Evolutionary conservation across 768 basidiomycete genomes (phyloP).

Genomic region (Mycena belliarum): DNA sequence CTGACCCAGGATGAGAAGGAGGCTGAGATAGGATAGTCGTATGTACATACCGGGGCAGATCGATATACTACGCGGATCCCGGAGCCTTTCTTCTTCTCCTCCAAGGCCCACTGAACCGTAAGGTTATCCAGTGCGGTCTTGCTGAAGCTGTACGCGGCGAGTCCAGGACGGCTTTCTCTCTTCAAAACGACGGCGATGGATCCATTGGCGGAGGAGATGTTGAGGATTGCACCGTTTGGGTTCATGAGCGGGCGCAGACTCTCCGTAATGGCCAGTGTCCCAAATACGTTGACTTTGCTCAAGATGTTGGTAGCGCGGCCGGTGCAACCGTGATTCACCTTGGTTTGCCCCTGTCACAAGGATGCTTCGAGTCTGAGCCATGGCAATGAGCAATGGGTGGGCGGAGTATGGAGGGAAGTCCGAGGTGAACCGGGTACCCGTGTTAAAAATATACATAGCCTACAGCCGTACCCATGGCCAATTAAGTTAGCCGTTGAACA

Average conservation of each 20-base stretch:
- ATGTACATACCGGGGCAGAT: constrained; percentile 11
- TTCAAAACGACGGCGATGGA: neutral
- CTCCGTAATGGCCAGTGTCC: neutral
- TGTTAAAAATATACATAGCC: too few species aligned
- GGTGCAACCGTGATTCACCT: constrained; percentile 8
- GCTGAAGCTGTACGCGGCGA: constrained; percentile 7
- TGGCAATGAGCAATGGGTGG: too few species aligned
- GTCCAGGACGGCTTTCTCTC: neutral
- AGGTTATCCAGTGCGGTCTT: constrained; percentile 12
- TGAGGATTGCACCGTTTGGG: constrained; percentile 7
- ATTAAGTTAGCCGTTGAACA: too few species aligned
- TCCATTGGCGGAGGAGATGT: constrained; percentile 11
- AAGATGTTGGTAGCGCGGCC: neutral
- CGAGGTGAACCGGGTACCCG: too few species aligned
- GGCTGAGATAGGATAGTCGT: neutral
- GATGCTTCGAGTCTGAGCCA: neutral
- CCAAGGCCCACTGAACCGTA: constrained; percentile 8
- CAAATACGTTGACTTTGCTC: constrained; percentile 8
- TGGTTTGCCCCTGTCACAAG: constrained; percentile 6
- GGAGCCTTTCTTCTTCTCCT: constrained; percentile 11
- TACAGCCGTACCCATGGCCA: too few species aligned
- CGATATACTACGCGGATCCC: constrained; percentile 9
- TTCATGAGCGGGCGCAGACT: constrained; percentile 3
- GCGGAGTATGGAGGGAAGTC: too few species aligned
- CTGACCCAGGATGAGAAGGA: neutral